A percentile compares a stretch with the other conserved stretches of the same genome.
Conservation (phyloP, 768 basidiomycete species). For the Tremella fuciformis region DNA sequence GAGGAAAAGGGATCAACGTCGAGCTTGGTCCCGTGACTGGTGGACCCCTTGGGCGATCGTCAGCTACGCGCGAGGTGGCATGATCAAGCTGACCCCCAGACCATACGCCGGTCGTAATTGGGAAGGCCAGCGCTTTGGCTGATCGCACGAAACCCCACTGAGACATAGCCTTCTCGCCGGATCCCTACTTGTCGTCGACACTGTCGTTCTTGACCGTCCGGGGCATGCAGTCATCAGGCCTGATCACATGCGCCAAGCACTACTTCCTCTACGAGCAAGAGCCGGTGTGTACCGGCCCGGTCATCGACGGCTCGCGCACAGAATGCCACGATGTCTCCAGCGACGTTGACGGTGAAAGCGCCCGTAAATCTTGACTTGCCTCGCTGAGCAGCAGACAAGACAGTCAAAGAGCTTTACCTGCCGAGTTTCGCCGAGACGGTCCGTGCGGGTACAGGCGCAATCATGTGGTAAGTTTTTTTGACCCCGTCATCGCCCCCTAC, state of each 20-base stretch:
- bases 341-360: slow-evolving; percentile 33
- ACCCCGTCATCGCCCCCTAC: slow-evolving; percentile 8
- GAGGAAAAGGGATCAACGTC: slow-evolving; percentile 76
- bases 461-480: slow-evolving; percentile 44
- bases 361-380: background rate
- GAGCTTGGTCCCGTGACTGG: slow-evolving; percentile 57
- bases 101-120: slow-evolving; percentile 47
- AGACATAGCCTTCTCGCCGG: slow-evolving; percentile 39
- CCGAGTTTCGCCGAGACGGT: slow-evolving; percentile 52
- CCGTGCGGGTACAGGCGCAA: slow-evolving; percentile 48
- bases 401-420: slow-evolving; percentile 52
- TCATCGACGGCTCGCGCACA: slow-evolving; percentile 30
- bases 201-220: slow-evolving; percentile 41
- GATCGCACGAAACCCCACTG: slow-evolving; percentile 20
- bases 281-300: slow-evolving; percentile 33
- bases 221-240: slow-evolving; percentile 34
- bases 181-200: slow-evolving; percentile 43
- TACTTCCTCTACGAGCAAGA: slow-evolving; percentile 51
- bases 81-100: slow-evolving; percentile 21
- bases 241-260: slow-evolving; percentile 47
- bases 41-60: slow-evolving; percentile 48
- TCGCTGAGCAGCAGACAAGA: slow-evolving; percentile 40
- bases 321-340: slow-evolving; percentile 35
- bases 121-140: slow-evolving; percentile 34
- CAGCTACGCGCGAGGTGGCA: slow-evolving; percentile 1